A percentile compares a stretch with the other conserved stretches of the same genome.
Evolutionary conservation across 306 rosid species (phyloP).

Genomic region (Sicyos edulis): DNA sequence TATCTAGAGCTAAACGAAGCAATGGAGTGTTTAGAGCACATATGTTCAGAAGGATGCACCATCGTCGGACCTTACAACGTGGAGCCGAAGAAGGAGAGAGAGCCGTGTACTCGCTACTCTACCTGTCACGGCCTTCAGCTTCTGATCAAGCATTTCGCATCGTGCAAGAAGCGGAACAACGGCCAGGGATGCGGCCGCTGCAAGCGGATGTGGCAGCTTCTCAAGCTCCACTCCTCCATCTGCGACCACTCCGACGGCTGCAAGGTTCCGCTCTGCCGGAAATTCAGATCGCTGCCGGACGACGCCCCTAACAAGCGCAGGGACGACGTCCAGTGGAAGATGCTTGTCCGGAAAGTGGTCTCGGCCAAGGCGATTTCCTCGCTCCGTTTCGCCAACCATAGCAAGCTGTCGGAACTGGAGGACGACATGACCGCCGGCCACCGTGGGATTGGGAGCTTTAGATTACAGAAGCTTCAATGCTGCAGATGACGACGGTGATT

Average conservation of each 20-base stretch:
- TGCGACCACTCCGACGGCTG: slow-evolving; percentile 66
- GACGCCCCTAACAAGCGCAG: slow-evolving; percentile 26
- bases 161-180: slow-evolving; percentile 40
- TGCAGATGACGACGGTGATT: neutral
- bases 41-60: slow-evolving; percentile 80
- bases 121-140: slow-evolving; percentile 75
- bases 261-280: slow-evolving; percentile 95
- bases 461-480: neutral
- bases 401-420: slow-evolving; percentile 33
- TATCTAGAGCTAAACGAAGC: slow-evolving; percentile 75
- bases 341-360: slow-evolving; percentile 67
- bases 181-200: slow-evolving; percentile 65
- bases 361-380: slow-evolving; percentile 76
- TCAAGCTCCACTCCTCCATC: slow-evolving; percentile 63
- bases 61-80: slow-evolving; percentile 56
- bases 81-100: slow-evolving; percentile 38
- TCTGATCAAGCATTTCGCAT: slow-evolving; percentile 63
- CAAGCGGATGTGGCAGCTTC: slow-evolving; percentile 93
- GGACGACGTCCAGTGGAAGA: slow-evolving; percentile 66
- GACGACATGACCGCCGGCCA: slow-evolving; percentile 23
- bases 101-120: slow-evolving; percentile 54
- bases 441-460: slow-evolving; percentile 37
- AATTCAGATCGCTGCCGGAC: slow-evolving; percentile 38
- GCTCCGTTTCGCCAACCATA: slow-evolving; percentile 43
- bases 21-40: slow-evolving; percentile 93